Percentiles rank a stretch among this genome's conserved stretches.
Evolutionary conservation across 116 monocot genomes (phyloP).

Genomic region (Cymodocea nodosa): DNA sequence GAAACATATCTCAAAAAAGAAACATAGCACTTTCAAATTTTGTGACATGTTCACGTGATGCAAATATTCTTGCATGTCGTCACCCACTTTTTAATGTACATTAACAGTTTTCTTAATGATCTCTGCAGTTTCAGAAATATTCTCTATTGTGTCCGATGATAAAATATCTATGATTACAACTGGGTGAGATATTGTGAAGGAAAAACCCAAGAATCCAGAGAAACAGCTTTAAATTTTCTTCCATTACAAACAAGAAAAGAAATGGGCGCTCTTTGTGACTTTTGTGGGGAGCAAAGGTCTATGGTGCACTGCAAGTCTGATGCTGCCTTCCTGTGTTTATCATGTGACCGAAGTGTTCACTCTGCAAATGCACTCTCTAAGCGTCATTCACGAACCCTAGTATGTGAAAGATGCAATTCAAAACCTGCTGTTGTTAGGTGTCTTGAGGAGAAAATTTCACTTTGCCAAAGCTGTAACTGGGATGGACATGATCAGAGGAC

Average conservation of each 20-base stretch:
- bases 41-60: too few species aligned
- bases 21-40: too few species aligned
- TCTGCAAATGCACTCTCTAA: slow-evolving; percentile 81
- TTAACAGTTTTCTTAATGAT: neutral
- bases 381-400: slow-evolving; percentile 70
- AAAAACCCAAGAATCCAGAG: neutral
- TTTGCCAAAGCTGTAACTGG: slow-evolving; percentile 87
- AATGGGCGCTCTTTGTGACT: slow-evolving; percentile 73
- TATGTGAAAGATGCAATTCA: slow-evolving; percentile 62
- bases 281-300: slow-evolving; percentile 69
- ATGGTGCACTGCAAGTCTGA: slow-evolving; percentile 82
- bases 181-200: neutral
- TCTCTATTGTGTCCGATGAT: too few species aligned
- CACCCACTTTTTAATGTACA: neutral
- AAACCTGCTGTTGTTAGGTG: slow-evolving; percentile 62
- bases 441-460: slow-evolving; percentile 53
- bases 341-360: slow-evolving; percentile 82
- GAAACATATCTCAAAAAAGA: too few species aligned
- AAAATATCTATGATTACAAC: neutral
- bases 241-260: neutral
- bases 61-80: neutral
- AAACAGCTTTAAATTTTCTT: neutral
- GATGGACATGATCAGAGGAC: slow-evolving; percentile 26
- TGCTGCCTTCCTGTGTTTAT: slow-evolving; percentile 76
- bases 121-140: neutral